A percentile compares a stretch with the other conserved stretches of the same genome.
phyloP scores from a whole-genome alignment of 2,329 filamentous ascomycete species.

The Arthrobotrys sphaeroides region DNA sequence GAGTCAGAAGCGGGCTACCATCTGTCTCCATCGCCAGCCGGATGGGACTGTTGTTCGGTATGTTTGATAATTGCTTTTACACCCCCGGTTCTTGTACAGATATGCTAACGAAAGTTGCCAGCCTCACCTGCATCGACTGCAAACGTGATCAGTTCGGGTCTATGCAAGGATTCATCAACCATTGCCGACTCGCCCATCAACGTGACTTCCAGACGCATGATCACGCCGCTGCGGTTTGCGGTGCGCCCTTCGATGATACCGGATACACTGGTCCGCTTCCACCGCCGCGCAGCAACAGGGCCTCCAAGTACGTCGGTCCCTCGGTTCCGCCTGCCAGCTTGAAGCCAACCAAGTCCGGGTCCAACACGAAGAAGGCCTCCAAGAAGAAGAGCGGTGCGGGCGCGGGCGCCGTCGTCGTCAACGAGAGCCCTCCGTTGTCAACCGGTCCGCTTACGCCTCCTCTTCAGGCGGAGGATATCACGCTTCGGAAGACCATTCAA shows the following conservation, averaged over 20 bases:
- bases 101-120: conserved; percentile 28
- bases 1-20: conserved; percentile 78
- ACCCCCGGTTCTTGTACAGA: neutral
- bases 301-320: conserved; percentile 27
- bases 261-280: conserved; percentile 51
- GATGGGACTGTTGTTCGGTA: conserved; percentile 84
- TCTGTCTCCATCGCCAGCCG: conserved; percentile 83
- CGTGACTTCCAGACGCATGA: conserved; percentile 96
- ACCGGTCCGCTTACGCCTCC: conserved; percentile 56
- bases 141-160: conserved; percentile 91
- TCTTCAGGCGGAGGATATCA: conserved; percentile 51
- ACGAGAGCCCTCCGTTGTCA: conserved; percentile 5
- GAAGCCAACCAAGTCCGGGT: neutral
- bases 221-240: conserved; percentile 86
- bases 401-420: neutral
- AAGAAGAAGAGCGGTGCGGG: conserved; percentile 25
- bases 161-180: conserved; percentile 99
- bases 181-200: conserved; percentile 94
- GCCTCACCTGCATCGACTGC: conserved; percentile 85
- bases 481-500: conserved; percentile 51
- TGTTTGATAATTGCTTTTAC: neutral
- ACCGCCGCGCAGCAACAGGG: conserved; percentile 37
- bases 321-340: neutral
- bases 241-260: conserved; percentile 75
- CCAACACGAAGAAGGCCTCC: conserved; percentile 21